Conservation (phyloP, 768 basidiomycete genomes). For the Mycena floridula region DNA sequence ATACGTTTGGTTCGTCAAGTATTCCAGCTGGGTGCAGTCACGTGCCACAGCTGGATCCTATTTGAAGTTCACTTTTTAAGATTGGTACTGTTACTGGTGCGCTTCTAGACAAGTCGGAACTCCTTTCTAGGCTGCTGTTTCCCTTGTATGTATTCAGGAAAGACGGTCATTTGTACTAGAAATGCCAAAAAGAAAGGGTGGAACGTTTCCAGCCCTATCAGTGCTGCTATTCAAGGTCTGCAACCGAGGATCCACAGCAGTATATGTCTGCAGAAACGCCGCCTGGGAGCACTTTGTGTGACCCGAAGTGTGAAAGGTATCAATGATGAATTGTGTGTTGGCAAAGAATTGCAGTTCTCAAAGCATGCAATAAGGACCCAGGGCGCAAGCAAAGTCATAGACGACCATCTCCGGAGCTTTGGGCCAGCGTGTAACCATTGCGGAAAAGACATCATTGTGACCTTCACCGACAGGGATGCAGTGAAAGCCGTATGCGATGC, state of each 20-base stretch:
- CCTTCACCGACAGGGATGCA: slow-evolving; percentile 28
- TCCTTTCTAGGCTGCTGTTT: too few species aligned
- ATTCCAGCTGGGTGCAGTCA: too few species aligned
- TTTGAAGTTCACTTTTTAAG: too few species aligned
- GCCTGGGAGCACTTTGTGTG: slow-evolving; percentile 4
- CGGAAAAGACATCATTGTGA: slow-evolving; percentile 32
- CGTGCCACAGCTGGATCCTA: too few species aligned
- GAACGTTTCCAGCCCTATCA: slow-evolving; percentile 1
- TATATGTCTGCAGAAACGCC: background rate
- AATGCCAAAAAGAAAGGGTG: too few species aligned
- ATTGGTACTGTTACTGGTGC: too few species aligned
- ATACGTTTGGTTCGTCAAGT: too few species aligned
- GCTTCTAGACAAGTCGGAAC: too few species aligned
- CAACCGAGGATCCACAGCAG: background rate
- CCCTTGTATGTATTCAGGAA: too few species aligned
- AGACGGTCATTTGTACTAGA: too few species aligned
- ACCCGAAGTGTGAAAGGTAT: slow-evolving; percentile 13
- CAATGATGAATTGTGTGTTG: slow-evolving; percentile 14
- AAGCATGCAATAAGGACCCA: slow-evolving; percentile 12
- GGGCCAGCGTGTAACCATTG: slow-evolving; percentile 26
- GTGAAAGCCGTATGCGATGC: background rate
- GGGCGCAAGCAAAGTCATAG: slow-evolving; percentile 22
- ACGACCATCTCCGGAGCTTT: slow-evolving; percentile 20
- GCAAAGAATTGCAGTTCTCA: slow-evolving; percentile 13
- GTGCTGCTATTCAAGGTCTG: background rate